A percentile compares a stretch with the other conserved stretches of the same genome.
Conservation (phyloP, 176 grass and related monocot species). For the Bolboschoenus planiculmis region DNA sequence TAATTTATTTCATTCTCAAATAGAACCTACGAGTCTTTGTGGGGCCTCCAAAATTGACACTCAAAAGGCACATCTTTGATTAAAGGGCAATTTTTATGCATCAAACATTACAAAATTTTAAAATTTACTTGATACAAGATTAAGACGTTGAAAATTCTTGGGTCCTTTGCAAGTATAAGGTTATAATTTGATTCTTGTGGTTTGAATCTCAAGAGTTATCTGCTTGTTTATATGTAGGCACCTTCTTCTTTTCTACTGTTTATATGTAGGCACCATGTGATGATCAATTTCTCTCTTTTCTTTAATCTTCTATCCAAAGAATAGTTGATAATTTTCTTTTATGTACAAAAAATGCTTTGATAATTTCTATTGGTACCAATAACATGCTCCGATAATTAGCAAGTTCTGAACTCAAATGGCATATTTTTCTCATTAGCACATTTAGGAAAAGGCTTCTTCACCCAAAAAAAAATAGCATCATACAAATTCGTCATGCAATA, state of each 20-base stretch:
- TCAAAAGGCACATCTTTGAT: too few relatives aligned
- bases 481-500: slow-evolving; percentile 3
- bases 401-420: neutral
- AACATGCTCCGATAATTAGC: neutral
- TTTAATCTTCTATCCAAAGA: neutral
- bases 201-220: too few relatives aligned
- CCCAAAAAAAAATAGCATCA: neutral
- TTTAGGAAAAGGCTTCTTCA: neutral
- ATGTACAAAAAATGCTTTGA: neutral
- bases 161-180: too few relatives aligned
- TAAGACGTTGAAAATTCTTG: neutral
- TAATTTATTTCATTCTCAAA: too few relatives aligned
- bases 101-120: neutral
- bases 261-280: neutral
- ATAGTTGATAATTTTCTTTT: neutral
- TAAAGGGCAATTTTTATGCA: too few relatives aligned
- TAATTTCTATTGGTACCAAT: neutral
- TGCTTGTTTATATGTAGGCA: too few relatives aligned
- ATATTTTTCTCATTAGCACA: neutral
- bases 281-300: neutral
- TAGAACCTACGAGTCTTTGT: too few relatives aligned
- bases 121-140: neutral
- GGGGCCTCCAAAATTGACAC: too few relatives aligned
- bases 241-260: too few relatives aligned
- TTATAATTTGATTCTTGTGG: too few relatives aligned